These are phyloP conservation scores for Gnetum montanum DNA, from an alignment of 75 land plant genomes.

Conservation along the genomic window DNA sequence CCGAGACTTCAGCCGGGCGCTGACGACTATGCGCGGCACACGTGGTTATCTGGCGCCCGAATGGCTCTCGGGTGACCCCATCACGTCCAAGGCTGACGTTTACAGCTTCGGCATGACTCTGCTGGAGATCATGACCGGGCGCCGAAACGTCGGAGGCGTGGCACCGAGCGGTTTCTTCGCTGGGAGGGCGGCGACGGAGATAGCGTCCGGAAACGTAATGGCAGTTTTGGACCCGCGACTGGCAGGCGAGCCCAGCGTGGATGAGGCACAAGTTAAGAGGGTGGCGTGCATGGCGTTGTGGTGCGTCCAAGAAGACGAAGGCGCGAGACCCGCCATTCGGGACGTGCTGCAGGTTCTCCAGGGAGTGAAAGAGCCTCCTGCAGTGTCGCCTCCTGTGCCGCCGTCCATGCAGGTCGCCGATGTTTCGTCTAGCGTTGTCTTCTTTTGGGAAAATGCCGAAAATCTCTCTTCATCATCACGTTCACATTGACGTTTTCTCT, in stretches of 20 bases:
- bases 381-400: background rate
- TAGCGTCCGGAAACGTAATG: background rate
- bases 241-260: no score
- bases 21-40: constrained; percentile 51
- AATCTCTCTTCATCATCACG: no score
- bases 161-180: background rate
- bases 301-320: constrained; percentile 18
- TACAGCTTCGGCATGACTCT: constrained; percentile 76
- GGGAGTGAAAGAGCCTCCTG: constrained; percentile 3
- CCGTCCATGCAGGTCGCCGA: background rate
- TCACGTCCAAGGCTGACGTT: constrained; percentile 52
- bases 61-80: constrained; percentile 37
- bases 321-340: constrained; percentile 8
- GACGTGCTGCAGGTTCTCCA: constrained; percentile 15
- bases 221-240: background rate
- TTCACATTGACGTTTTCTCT: no score
- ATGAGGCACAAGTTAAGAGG: background rate
- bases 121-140: constrained; percentile 16
- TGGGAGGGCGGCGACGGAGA: background rate
- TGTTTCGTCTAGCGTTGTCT: background rate
- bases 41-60: constrained; percentile 62
- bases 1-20: constrained; percentile 34
- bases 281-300: constrained; percentile 7
- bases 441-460: background rate
- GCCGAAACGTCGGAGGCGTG: background rate